Base-by-base conservation (phyloP, 2,329 filamentous ascomycete genomes). In the Paraconiothyrium sp. region DNA sequence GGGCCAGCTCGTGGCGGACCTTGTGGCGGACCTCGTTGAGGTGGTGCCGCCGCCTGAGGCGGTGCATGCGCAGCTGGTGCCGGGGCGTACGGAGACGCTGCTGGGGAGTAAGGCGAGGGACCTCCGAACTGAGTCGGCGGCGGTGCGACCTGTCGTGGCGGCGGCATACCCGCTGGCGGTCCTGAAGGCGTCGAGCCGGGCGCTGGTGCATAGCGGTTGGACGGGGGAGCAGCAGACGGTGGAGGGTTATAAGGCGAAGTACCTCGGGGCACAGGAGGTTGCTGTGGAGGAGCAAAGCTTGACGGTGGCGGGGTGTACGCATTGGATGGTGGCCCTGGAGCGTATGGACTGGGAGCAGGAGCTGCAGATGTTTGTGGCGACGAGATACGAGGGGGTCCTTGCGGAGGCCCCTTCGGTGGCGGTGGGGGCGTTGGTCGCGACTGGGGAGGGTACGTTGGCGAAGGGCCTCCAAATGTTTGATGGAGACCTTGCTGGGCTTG, bases 191-290 rank as follows among this genome's bases (percentile, higher is more conserved):
- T 70, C 80, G 84, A 58, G 77, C 88, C 80, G 80, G 89, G 82
- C 82, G 89, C 83, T 81, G 89, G 86, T 11, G 89, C 87, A 76
- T 91, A 92, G 49, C 87, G 87, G 66, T 80, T 83, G 48, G 84
- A 82, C 20, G 83, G 72, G 16, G 80, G 74, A 81, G 89, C 83
- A 82, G 81, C 88, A 92, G 89, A 82, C 7, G 92, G 92, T 57
- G 94, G 91, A 41, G 91, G 88, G 72, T 94, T 93, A 79, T 97
- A 97, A 6, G 94, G 94, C 30, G 94, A 97, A 4, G 90, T 86
- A 32, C 90, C 93, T 66, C 93, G 89, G 24, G 89, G 86, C 55
- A 92, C 85, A 22, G 88, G 86, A 46, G 89, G 84, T 48, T 86
- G 86, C 56, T 70, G 77, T 67, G 72, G 78, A 37, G 82, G 78